A percentile compares a stretch with the other conserved stretches of the same genome.
phyloP scores from a whole-genome alignment of 2,329 filamentous ascomycete genomes.

The Penicillium paneum region DNA sequence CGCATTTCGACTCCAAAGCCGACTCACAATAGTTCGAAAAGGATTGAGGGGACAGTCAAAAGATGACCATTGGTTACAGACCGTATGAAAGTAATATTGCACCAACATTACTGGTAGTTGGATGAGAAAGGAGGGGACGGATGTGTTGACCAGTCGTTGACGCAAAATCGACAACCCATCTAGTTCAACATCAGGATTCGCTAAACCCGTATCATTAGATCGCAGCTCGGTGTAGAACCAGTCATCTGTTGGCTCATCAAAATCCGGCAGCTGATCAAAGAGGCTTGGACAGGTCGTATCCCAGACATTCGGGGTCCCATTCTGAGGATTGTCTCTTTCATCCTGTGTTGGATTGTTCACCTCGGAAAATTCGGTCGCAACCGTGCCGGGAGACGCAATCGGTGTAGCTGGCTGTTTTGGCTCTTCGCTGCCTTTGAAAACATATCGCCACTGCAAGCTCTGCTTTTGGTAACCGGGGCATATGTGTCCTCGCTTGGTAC shows the following conservation, averaged over 20 bases:
- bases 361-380: not conserved
- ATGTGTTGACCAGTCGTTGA: conserved; percentile 16
- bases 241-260: conserved; percentile 11
- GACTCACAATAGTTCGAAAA: conserved; percentile 20
- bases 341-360: not conserved
- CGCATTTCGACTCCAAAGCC: conserved; percentile 23
- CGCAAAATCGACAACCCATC: conserved; percentile 20
- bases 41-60: conserved; percentile 25
- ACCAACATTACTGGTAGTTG: conserved; percentile 23
- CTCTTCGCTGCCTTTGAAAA: conserved; percentile 14
- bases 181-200: conserved; percentile 1
- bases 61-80: conserved; percentile 25
- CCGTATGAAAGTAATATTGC: conserved; percentile 24
- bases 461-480: conserved; percentile 23
- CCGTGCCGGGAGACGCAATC: not conserved
- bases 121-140: conserved; percentile 21
- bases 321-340: not conserved
- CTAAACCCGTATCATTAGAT: not conserved
- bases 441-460: conserved; percentile 22
- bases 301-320: conserved; percentile 12
- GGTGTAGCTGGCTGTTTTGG: not conserved
- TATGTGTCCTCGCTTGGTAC: conserved; percentile 15
- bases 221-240: conserved; percentile 1
- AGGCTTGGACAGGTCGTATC: conserved; percentile 12
- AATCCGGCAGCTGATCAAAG: conserved; percentile 16